Percentiles rank a stretch among this genome's conserved stretches.
Evolutionary conservation across 179 eudicot species (phyloP).

Genomic region (Beta corolliflora): DNA sequence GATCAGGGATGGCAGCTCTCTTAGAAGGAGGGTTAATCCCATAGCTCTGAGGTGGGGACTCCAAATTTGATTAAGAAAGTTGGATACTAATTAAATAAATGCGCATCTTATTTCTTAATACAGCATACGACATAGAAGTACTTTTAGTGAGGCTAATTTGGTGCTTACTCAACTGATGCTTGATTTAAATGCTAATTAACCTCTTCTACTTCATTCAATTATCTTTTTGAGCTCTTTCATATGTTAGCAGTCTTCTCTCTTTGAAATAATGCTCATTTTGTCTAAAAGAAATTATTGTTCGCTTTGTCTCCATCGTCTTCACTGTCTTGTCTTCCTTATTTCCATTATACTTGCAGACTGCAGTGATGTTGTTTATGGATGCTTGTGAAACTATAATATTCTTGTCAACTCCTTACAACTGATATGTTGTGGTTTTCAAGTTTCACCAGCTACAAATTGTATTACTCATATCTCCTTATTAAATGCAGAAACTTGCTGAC

Average conservation of each 20-base stretch:
- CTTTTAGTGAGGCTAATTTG: not conserved
- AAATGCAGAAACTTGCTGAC: slow-evolving; percentile 65
- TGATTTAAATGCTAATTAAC: not conserved
- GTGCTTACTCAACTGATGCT: not conserved
- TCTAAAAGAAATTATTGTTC: not conserved
- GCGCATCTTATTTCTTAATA: not conserved
- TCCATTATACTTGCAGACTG: not conserved
- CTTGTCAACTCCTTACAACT: not conserved
- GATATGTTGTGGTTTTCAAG: not conserved
- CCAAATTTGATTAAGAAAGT: not conserved
- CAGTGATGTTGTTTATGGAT: not conserved
- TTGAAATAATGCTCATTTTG: not conserved
- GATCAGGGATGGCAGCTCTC: not conserved
- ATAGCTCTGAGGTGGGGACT: not conserved
- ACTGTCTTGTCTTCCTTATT: not conserved
- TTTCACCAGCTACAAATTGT: slow-evolving; percentile 14
- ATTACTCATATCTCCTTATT: slow-evolving; percentile 9
- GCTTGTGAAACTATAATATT: not conserved
- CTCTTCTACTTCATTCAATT: not conserved
- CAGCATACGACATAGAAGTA: not conserved
- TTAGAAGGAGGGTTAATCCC: not conserved
- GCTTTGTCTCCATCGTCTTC: not conserved
- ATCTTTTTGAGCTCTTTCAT: not conserved
- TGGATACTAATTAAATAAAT: not conserved
- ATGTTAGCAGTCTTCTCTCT: not conserved